These are phyloP conservation scores for Podospora pseudocomata DNA, from an alignment of 495 filamentous ascomycete species.

Conservation along the genomic window DNA sequence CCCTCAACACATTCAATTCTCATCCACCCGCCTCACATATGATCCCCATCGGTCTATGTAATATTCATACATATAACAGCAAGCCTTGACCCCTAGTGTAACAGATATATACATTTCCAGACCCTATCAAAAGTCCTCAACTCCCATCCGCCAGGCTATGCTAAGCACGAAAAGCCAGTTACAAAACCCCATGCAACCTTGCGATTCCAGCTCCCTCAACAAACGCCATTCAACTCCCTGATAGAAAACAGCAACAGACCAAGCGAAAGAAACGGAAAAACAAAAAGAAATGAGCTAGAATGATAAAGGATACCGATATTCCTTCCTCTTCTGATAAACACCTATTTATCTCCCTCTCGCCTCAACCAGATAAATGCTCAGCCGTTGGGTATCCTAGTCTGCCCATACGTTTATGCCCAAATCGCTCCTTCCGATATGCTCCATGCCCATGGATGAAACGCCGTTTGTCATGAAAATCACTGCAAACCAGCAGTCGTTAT, in stretches of 20 bases:
- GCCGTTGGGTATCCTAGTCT: neutral
- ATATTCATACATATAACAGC: neutral
- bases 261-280: neutral
- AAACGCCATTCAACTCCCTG: neutral
- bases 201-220: neutral
- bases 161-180: neutral
- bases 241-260: neutral
- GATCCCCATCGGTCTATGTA: neutral
- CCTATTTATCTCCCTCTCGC: neutral
- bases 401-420: neutral
- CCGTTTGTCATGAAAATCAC: neutral
- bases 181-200: neutral
- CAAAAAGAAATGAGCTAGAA: neutral
- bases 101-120: neutral
- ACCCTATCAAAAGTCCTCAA: neutral
- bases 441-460: neutral
- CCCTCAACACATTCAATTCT: neutral
- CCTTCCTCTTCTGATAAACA: neutral
- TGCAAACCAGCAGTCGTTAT: neutral
- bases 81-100: neutral
- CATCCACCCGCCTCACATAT: neutral
- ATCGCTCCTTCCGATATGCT: neutral
- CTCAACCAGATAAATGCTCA: neutral
- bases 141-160: neutral
- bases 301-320: neutral